These are phyloP conservation scores for Lipomyces kockii DNA, from an alignment of 805 yeast genomes.

Conservation along the genomic window DNA sequence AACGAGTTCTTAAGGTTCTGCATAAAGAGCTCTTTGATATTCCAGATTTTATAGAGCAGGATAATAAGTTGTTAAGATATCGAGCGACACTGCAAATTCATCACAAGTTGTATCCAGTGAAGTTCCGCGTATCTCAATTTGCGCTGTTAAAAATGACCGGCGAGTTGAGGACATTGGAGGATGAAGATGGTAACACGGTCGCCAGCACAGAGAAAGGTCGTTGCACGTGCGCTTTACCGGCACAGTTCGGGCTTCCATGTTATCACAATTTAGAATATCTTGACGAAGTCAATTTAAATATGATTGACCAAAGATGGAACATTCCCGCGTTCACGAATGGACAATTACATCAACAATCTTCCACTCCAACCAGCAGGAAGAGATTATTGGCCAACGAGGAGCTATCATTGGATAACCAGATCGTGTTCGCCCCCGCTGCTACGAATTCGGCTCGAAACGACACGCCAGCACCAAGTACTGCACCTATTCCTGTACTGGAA, in stretches of 20 bases:
- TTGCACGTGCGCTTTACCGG: neutral
- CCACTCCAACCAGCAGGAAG: neutral
- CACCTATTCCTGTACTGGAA: neutral
- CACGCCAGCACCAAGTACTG: neutral
- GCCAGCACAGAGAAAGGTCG: neutral
- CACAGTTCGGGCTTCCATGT: slow-evolving; percentile 4
- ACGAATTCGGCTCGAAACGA: neutral
- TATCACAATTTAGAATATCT: neutral
- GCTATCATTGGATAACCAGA: neutral
- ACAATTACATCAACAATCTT: neutral
- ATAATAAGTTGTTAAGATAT: neutral
- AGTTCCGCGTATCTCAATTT: neutral
- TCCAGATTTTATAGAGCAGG: slow-evolving; percentile 1
- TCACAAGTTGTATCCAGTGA: neutral
- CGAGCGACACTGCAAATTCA: slow-evolving; percentile 1
- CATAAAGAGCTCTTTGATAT: slow-evolving; percentile 1
- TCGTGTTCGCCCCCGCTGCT: neutral
- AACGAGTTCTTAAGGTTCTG: neutral
- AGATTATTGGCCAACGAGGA: neutral
- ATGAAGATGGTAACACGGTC: neutral
- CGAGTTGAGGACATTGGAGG: slow-evolving; percentile 1
- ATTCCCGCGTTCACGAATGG: neutral
- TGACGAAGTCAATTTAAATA: neutral
- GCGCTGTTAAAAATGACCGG: neutral
- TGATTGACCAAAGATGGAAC: neutral